Conservation (phyloP, 116 monocot species). For the Iris pallida region DNA sequence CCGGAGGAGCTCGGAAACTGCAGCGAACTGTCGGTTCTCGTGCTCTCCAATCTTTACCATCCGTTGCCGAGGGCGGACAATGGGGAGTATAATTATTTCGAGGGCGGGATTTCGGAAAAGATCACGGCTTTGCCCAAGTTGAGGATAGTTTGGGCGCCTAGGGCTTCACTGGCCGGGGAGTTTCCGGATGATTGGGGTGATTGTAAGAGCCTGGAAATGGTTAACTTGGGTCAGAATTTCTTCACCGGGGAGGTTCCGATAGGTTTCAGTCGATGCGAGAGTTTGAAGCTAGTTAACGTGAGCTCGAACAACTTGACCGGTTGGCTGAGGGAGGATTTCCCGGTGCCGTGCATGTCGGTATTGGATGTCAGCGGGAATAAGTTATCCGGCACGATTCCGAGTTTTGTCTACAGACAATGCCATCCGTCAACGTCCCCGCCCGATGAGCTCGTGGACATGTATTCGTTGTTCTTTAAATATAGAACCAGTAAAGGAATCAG, state of each 20-base stretch:
- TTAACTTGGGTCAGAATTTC: slow-evolving; percentile 70
- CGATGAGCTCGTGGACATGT: slow-evolving; percentile 27
- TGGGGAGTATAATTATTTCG: slow-evolving; percentile 72
- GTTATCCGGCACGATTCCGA: slow-evolving; percentile 62
- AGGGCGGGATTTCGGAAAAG: slow-evolving; percentile 57
- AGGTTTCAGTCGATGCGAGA: slow-evolving; percentile 43
- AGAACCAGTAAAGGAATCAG: slow-evolving; percentile 12
- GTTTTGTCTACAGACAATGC: slow-evolving; percentile 28
- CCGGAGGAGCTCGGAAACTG: slow-evolving; percentile 76
- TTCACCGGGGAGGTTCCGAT: slow-evolving; percentile 52
- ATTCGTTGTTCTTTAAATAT: slow-evolving; percentile 41
- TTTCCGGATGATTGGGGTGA: slow-evolving; percentile 73
- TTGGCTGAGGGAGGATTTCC: slow-evolving; percentile 38
- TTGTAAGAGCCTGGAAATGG: slow-evolving; percentile 71
- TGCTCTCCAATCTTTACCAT: slow-evolving; percentile 52
- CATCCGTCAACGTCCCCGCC: slow-evolving; percentile 8
- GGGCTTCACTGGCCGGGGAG: slow-evolving; percentile 55
- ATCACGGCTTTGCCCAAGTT: slow-evolving; percentile 63
- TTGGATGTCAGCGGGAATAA: slow-evolving; percentile 83
- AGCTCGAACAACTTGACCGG: slow-evolving; percentile 78
- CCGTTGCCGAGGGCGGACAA: slow-evolving; percentile 15
- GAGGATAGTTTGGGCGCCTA: slow-evolving; percentile 79
- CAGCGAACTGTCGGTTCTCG: slow-evolving; percentile 51
- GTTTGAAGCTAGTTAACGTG: slow-evolving; percentile 71
- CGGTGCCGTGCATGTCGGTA: slow-evolving; percentile 68